These are phyloP conservation scores for Amborella trichopoda DNA, from an alignment of 164 flowering plant species.

Conservation along the genomic window DNA sequence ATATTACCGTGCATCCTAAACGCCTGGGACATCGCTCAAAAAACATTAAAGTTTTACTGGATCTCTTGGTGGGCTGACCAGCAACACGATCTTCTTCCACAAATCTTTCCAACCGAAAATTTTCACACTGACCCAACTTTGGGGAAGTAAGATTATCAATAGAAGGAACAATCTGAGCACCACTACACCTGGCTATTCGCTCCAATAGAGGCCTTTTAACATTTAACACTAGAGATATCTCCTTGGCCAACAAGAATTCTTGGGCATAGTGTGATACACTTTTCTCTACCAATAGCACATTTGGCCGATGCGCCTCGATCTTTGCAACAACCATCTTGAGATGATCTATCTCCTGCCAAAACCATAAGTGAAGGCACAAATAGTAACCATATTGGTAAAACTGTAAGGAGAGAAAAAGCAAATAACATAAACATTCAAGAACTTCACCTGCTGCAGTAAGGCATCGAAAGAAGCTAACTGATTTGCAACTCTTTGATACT, in stretches of 20 bases:
- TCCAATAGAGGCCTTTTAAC: conserved; percentile 78
- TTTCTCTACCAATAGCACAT: conserved; percentile 91
- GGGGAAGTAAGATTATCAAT: conserved; percentile 46
- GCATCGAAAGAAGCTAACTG: conserved; percentile 80
- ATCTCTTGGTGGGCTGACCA: conserved; percentile 50
- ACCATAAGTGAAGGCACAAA: not conserved
- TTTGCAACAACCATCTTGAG: conserved; percentile 72
- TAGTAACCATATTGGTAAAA: not conserved
- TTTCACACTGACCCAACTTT: conserved; percentile 81
- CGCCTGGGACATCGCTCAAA: conserved; percentile 98
- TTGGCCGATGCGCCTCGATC: conserved; percentile 85
- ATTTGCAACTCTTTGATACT: conserved; percentile 71
- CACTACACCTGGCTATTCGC: conserved; percentile 85
- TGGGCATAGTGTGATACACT: conserved; percentile 93
- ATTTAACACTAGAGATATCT: conserved; percentile 87
- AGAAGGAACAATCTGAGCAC: conserved; percentile 75
- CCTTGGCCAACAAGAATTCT: conserved; percentile 78
- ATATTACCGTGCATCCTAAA: conserved; percentile 91
- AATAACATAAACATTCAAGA: conserved; percentile 1
- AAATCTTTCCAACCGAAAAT: conserved; percentile 62
- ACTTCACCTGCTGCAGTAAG: conserved; percentile 78
- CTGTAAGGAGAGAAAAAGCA: not conserved
- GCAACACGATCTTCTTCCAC: conserved; percentile 42
- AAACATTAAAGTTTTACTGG: conserved; percentile 78
- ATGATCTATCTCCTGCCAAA: conserved; percentile 79